Evolutionary conservation across 139 green algal genomes (phyloP), one percentile per base, ranked within the genome.

Genomic region (Trebouxia sp.): DNA sequence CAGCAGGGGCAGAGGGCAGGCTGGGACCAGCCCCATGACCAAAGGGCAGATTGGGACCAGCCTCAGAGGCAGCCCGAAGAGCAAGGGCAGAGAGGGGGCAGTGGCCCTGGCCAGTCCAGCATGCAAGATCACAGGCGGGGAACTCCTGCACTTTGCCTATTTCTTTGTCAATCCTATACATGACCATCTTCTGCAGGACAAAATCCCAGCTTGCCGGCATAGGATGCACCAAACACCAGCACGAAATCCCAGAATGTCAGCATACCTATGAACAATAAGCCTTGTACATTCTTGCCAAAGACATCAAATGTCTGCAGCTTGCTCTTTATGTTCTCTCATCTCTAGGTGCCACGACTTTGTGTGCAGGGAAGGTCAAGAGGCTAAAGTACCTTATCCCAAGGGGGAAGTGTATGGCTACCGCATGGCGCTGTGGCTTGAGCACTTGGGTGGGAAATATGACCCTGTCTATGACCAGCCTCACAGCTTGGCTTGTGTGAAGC

Each of bases 381-480:
- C 28, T 12, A 35, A 51, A 24, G 67, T 50, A n/a, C 37, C 41
- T 20, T 76, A 55, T 20, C 67, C 67, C 39, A 55, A 76, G 22
- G 39, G 30, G 47, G 47, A 79, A 47, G 74, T 79, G 74, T 79
- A 79, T 58, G 74, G 74, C 9, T 58, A 79, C 47, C 45, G 74
- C 5, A 79, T 79, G 74, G n/a, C 74, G 30, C 55, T 56, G 9
- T 79, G 35, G 30, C 47, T 67, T 45, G 74, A 79, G 74, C 74
- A 79, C 12, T 41, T 79, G 74, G 74, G 74, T 12, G 35, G 37
- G 6, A n/a, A 67, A 35, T 38, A 79, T 41, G 47, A 79, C 47
- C 58, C 58, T 42, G 39, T 66, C 1, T 79, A 67, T 51, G 37
- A 79, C 32, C 37, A 56, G 47, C 74, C 74, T 17, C 74, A 79